Base-by-base conservation (phyloP, 805 yeast species). In the Kodamaea kaohsiungensis region DNA sequence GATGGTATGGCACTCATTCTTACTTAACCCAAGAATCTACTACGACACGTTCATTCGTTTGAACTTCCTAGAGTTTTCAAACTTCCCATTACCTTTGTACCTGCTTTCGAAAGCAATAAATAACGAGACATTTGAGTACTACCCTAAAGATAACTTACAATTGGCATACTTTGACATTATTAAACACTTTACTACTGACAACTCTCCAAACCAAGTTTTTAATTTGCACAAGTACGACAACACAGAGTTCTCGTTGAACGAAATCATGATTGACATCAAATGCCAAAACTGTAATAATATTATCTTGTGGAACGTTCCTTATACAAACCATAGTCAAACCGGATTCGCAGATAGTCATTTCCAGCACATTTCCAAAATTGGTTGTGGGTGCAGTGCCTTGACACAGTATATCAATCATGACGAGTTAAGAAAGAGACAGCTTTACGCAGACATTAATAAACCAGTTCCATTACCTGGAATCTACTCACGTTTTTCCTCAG, bases 1-100 rank as follows among this genome's bases (percentile, higher is more conserved):
- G 13, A 51, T 63, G 60, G 62, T 65, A 13, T 65, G 67, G 69
- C 62, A 65, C 43, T 55, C 65, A 1, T 63, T 65, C 49, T 47
- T 63, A 43, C 53, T 64, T 47, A 62, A 65, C 39, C 65, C 67
- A 63, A 1, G 49, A 27, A 18, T 59, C 1, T 57, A 51, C 38
- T 56, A 59, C 40, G 65, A 64, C 19, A 49, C 48, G 6, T 56
- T 58, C 40, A 53, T 47, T 1, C 55, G 64, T 17, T 60, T 59
- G 46, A 35, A 58, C 40, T 57, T 62, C 17, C 27, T 55, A 5
- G 51, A 53, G 38, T 61, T 65, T 42, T 53, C 60, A 17, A 49
- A 49, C 10, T 57, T 43, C 48, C 61, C 63, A 3, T 67, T 66
- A 43, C 71, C 71, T 2, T 51, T 61, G 37, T 18, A 43, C 13